A percentile compares a stretch with the other conserved stretches of the same genome.
These are phyloP conservation scores for Spongospora subterranea DNA, from an alignment of 208 protist genomes.

Conservation along the genomic window DNA sequence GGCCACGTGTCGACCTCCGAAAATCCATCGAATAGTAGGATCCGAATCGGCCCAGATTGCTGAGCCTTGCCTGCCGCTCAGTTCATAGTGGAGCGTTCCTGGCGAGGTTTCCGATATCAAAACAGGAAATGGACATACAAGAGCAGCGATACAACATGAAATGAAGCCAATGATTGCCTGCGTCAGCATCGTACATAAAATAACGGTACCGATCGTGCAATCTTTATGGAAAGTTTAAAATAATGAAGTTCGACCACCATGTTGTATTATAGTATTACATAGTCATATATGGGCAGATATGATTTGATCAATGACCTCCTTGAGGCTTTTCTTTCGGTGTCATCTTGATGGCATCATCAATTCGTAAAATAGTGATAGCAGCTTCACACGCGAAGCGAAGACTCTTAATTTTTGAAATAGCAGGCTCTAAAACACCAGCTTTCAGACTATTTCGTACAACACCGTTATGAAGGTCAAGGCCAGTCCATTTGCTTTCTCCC, in stretches of 20 bases:
- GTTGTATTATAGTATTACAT: background rate
- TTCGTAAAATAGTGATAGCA: slow-evolving; percentile 98
- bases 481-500: slow-evolving; percentile 57
- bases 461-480: slow-evolving; percentile 79
- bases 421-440: slow-evolving; percentile 98
- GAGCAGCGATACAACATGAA: background rate
- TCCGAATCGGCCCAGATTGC: slow-evolving; percentile 24
- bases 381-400: slow-evolving; percentile 99
- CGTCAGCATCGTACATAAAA: too few relatives aligned
- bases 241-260: too few relatives aligned
- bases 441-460: slow-evolving; percentile 92
- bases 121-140: background rate
- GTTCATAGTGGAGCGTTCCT: background rate
- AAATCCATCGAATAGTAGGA: slow-evolving; percentile 21
- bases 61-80: background rate
- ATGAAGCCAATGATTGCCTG: too few relatives aligned
- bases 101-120: background rate
- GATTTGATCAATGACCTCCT: background rate
- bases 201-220: too few relatives aligned
- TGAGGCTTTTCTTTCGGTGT: slow-evolving; percentile 78
- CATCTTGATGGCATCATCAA: slow-evolving; percentile 98
- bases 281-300: background rate
- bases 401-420: slow-evolving; percentile 96
- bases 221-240: too few relatives aligned
- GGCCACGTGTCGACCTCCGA: background rate